A percentile compares a stretch with the other conserved stretches of the same genome.
These are phyloP conservation scores for Pseudomonodictys pantanalensis DNA, from an alignment of 495 filamentous ascomycete species.

Conservation along the genomic window DNA sequence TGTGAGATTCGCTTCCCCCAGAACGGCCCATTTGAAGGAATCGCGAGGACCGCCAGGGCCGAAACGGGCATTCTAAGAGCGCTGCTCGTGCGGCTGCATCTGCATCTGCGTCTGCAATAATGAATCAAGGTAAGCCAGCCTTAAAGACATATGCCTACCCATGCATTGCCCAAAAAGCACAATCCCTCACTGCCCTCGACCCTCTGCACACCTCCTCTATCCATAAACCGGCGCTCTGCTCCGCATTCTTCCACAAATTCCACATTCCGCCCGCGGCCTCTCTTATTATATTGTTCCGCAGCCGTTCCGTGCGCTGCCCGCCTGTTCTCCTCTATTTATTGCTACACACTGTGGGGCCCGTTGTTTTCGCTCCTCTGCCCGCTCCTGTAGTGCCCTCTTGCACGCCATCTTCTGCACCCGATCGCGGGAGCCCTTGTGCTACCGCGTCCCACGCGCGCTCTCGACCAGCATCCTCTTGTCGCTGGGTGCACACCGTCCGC, in stretches of 20 bases:
- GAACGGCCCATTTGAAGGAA: conserved; percentile 1
- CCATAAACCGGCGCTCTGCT: conserved; percentile 24
- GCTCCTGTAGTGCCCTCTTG: conserved; percentile 35
- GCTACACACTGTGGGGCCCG: conserved; percentile 28
- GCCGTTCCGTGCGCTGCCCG: conserved; percentile 17
- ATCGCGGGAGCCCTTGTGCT: conserved; percentile 29
- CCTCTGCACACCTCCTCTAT: conserved; percentile 11
- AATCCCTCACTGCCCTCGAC: conserved; percentile 9
- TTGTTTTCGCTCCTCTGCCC: conserved; percentile 8
- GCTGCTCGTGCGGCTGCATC: background rate
- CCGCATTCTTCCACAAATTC: conserved; percentile 28
- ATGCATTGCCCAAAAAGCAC: conserved; percentile 13
- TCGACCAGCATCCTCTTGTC: conserved; percentile 13
- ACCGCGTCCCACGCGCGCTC: conserved; percentile 28
- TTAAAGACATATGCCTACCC: conserved; percentile 26
- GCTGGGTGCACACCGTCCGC: conserved; percentile 32
- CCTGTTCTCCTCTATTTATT: conserved; percentile 22
- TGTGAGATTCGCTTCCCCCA: conserved; percentile 8
- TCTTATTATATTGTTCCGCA: conserved; percentile 21
- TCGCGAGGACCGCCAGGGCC: conserved; percentile 4
- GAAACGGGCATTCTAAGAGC: conserved; percentile 19
- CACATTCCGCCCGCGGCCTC: conserved; percentile 11
- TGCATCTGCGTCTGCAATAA: conserved; percentile 29
- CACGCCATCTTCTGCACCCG: conserved; percentile 30
- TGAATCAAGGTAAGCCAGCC: conserved; percentile 38